phyloP scores from a whole-genome alignment of 345 rosid species.

The Passiflora organensis region DNA sequence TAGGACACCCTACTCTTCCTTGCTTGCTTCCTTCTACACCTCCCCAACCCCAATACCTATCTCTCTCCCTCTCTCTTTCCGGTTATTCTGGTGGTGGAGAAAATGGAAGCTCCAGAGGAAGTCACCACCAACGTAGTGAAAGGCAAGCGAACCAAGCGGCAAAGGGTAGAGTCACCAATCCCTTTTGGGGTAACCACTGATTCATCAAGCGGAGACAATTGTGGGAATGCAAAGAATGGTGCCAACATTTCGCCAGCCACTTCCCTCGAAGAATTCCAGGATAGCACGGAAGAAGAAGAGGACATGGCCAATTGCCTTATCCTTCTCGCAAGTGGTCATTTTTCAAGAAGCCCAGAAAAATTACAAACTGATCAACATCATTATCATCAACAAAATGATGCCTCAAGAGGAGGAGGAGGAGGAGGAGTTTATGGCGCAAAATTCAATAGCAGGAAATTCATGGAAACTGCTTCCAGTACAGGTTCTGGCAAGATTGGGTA shows the following conservation, averaged over 20 bases:
- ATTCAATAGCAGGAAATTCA: constrained; percentile 58
- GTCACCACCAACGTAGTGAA: constrained; percentile 36
- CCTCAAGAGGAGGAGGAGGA: too few species aligned
- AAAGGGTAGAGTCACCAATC: constrained; percentile 55
- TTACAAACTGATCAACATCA: not conserved
- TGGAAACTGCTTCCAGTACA: constrained; percentile 49
- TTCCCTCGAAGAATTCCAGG: constrained; percentile 26
- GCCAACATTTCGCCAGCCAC: constrained; percentile 21
- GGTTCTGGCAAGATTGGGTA: constrained; percentile 60
- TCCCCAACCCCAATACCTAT: constrained; percentile 11
- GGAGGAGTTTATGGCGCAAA: constrained; percentile 13
- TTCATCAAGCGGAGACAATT: constrained; percentile 16
- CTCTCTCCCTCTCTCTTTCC: constrained; percentile 10
- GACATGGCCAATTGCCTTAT: constrained; percentile 94
- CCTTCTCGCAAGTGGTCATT: constrained; percentile 71
- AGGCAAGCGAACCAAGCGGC: constrained; percentile 82
- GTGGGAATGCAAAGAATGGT: constrained; percentile 8
- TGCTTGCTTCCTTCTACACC: constrained; percentile 12
- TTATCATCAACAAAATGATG: too few species aligned
- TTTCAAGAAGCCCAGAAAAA: constrained; percentile 4
- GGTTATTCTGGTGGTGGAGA: constrained; percentile 19
- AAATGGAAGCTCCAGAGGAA: constrained; percentile 47
- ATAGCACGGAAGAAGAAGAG: constrained; percentile 61
- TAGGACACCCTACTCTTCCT: constrained; percentile 16
- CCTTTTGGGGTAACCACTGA: too few species aligned